A percentile compares a stretch with the other conserved stretches of the same genome.
Conservation (phyloP, 2,329 filamentous ascomycete genomes). For the Colletotrichum gigasporum region DNA sequence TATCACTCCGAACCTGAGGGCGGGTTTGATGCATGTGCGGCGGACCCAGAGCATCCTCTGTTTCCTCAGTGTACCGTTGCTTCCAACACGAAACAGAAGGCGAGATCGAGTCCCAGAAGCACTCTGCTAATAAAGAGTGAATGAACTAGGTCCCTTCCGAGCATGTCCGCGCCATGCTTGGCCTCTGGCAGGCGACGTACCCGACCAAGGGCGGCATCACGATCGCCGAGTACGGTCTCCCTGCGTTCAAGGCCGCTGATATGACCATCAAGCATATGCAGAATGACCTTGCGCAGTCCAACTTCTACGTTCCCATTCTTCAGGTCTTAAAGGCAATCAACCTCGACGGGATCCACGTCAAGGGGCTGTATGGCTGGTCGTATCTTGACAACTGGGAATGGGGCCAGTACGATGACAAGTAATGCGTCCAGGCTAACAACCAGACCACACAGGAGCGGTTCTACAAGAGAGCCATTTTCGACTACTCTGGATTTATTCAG, state of each 20-base stretch:
- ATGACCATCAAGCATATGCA: constrained; percentile 53
- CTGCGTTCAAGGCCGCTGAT: constrained; percentile 56
- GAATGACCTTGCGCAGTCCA: constrained; percentile 55
- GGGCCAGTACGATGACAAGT: constrained; percentile 50
- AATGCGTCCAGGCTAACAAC: constrained; percentile 66
- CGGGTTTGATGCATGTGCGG: neutral
- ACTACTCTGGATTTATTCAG: constrained; percentile 60
- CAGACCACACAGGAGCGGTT: constrained; percentile 58
- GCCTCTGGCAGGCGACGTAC: constrained; percentile 68
- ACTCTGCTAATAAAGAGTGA: neutral
- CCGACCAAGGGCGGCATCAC: constrained; percentile 47
- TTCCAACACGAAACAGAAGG: no score
- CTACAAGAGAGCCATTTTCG: constrained; percentile 68
- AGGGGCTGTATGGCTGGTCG: constrained; percentile 63
- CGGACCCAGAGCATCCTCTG: neutral
- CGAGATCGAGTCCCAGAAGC: no score
- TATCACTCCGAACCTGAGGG: constrained; percentile 1
- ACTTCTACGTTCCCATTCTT: constrained; percentile 64
- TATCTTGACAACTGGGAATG: constrained; percentile 59
- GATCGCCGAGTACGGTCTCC: constrained; percentile 67
- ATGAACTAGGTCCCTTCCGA: constrained; percentile 51
- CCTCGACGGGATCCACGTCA: constrained; percentile 63
- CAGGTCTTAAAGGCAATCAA: constrained; percentile 62
- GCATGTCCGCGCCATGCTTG: constrained; percentile 61
- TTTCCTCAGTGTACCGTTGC: constrained; percentile 54